phyloP scores from a whole-genome alignment of 164 flowering plant genomes.

The Santalum album region DNA sequence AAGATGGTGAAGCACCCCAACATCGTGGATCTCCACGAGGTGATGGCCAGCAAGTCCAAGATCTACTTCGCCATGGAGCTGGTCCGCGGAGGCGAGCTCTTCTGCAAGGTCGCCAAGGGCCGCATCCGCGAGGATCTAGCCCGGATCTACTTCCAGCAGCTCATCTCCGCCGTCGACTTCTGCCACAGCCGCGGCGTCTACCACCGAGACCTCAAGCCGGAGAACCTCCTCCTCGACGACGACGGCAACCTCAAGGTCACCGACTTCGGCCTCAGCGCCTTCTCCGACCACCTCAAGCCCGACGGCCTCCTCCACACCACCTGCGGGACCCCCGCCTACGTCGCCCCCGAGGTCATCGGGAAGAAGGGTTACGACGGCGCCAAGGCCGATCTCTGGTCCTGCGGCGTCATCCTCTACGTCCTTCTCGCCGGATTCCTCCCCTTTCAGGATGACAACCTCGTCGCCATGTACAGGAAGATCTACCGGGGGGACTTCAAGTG shows the following conservation, averaged over 20 bases:
- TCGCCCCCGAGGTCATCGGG: constrained; percentile 52
- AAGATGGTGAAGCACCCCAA: constrained; percentile 47
- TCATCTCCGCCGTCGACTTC: constrained; percentile 31
- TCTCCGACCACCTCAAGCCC: constrained; percentile 40
- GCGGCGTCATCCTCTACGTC: constrained; percentile 48
- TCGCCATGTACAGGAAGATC: constrained; percentile 47
- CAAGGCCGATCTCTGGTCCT: constrained; percentile 54
- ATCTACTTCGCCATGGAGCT: constrained; percentile 57
- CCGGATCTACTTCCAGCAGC: constrained; percentile 41
- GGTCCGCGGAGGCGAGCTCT: constrained; percentile 51
- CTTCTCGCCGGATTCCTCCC: constrained; percentile 49
- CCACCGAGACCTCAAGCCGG: constrained; percentile 8
- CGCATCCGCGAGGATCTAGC: constrained; percentile 38
- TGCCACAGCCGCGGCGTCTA: constrained; percentile 9
- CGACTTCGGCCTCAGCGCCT: constrained; percentile 32
- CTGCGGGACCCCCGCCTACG: constrained; percentile 59
- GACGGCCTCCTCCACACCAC: constrained; percentile 52
- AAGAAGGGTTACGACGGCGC: constrained; percentile 52
- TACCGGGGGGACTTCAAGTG: constrained; percentile 48
- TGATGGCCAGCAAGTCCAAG: constrained; percentile 48
- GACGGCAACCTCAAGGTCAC: constrained; percentile 6
- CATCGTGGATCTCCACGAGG: constrained; percentile 48
- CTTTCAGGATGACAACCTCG: constrained; percentile 45
- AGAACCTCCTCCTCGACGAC: constrained; percentile 7
- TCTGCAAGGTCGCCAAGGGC: constrained; percentile 39